Base-by-base conservation (phyloP, 129 eudicot genomes). In the Tagetes patula region DNA sequence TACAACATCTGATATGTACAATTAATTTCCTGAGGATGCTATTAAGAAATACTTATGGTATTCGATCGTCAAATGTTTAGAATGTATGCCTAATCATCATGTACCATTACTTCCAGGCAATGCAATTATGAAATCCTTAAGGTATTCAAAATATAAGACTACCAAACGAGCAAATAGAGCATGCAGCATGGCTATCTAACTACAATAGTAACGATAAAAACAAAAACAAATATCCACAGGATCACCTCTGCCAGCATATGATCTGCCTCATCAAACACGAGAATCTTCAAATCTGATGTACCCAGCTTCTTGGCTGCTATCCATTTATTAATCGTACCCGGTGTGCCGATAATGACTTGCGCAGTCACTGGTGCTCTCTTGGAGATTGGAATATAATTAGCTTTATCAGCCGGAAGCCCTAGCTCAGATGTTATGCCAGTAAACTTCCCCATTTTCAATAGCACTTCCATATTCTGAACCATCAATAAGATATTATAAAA, bases 251-350 rank as follows among this genome's bases (percentile, higher is more conserved):
- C 91, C 61, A 92, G 78, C 96, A 92, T 92, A 76, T 88, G 96
- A 74, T 92, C 97, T 8, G 97, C 97, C 76, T 92, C 97, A 74
- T 92, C 97, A 83, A 88, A 92, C 43, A 92, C 97, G 73, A 92
- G 97, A 81, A 92, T 81, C 91, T 83, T 86, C 94, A 92, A 79
- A 20, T 68, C 33, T 58, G 79, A 73, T 79, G 85, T 65, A 75
- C 87, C 83, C 72, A 92, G 70, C 71, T 87, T 92, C 87, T 49
- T 89, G 3, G 75, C 81, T 42, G 82, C 49, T 27, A 86, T 50
- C 96, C 87, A 89, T 62, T 87, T 92, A 54, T 80, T 81, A 34
- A 92, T 78, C 33, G 97, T 92, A 43, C 96, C 97, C 50, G 96
- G 96, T 2, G 97, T 92, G 40, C 97, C 97, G 69, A 92, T 89